phyloP scores from a whole-genome alignment of 805 yeast genomes.

The Suhomyces prunicola region DNA sequence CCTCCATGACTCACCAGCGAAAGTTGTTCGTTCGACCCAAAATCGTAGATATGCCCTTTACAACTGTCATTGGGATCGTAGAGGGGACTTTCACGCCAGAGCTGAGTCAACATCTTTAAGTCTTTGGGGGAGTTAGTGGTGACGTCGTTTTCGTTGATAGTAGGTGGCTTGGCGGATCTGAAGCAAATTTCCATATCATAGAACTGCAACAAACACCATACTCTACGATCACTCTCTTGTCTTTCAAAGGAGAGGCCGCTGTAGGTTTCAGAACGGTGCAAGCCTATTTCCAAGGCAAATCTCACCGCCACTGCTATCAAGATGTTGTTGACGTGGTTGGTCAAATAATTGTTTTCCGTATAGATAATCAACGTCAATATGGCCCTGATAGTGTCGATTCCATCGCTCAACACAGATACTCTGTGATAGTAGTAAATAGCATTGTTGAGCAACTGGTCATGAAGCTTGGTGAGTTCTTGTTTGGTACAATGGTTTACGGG shows the following conservation, averaged over 20 bases:
- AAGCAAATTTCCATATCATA: slow-evolving; percentile 38
- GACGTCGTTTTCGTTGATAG: slow-evolving; percentile 32
- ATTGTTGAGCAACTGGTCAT: slow-evolving; percentile 16
- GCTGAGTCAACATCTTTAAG: background rate
- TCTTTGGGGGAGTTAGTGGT: slow-evolving; percentile 25
- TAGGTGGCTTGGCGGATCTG: slow-evolving; percentile 39
- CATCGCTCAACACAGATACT: slow-evolving; percentile 22
- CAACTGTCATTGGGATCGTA: background rate
- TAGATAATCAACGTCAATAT: slow-evolving; percentile 17
- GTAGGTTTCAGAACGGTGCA: slow-evolving; percentile 35
- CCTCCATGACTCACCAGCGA: background rate
- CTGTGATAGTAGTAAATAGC: slow-evolving; percentile 21
- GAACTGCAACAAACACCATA: slow-evolving; percentile 39
- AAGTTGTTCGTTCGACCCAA: background rate
- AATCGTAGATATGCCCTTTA: background rate
- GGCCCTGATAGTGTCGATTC: slow-evolving; percentile 19
- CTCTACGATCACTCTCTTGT: slow-evolving; percentile 19
- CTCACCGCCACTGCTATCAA: slow-evolving; percentile 33
- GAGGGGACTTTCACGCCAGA: background rate
- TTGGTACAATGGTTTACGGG: background rate
- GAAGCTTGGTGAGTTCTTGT: slow-evolving; percentile 16
- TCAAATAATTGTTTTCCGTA: slow-evolving; percentile 29
- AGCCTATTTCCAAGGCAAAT: slow-evolving; percentile 41
- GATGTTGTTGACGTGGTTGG: slow-evolving; percentile 29
- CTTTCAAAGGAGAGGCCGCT: slow-evolving; percentile 19